Evolutionary conservation across 306 rosid species (phyloP).

Genomic region (Casuarina glauca): DNA sequence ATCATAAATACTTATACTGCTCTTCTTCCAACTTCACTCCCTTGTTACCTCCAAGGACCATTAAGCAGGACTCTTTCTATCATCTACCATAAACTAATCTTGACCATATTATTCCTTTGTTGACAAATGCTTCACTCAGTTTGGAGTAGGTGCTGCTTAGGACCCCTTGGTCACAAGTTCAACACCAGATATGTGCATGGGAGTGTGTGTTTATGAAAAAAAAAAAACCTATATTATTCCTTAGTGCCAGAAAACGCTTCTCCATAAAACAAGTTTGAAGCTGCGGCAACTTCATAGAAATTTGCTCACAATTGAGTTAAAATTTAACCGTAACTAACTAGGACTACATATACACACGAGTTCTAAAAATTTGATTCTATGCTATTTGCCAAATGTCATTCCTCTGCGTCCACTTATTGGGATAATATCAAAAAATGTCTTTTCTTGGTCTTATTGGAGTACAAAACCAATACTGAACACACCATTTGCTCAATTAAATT

Average conservation of each 20-base stretch:
- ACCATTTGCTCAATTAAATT: not conserved
- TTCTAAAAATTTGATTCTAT: not conserved
- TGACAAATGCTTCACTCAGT: too few species aligned
- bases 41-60: not conserved
- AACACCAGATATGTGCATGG: too few species aligned
- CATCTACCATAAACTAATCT: not conserved
- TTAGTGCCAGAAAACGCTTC: not conserved
- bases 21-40: not conserved
- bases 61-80: constrained; percentile 1
- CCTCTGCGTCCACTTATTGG: not conserved
- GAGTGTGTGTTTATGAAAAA: too few species aligned
- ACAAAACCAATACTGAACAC: not conserved
- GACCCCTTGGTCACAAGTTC: too few species aligned
- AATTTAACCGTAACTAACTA: not conserved
- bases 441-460: not conserved
- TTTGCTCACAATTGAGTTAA: not conserved
- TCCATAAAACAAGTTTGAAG: not conserved
- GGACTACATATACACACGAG: not conserved
- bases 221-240: not conserved
- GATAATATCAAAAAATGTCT: not conserved
- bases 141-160: too few species aligned
- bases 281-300: not conserved
- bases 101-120: not conserved
- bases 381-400: not conserved
- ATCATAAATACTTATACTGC: not conserved